Conservation (phyloP, 108 stramenopile species). For the Phaeodactylum tricornutum region DNA sequence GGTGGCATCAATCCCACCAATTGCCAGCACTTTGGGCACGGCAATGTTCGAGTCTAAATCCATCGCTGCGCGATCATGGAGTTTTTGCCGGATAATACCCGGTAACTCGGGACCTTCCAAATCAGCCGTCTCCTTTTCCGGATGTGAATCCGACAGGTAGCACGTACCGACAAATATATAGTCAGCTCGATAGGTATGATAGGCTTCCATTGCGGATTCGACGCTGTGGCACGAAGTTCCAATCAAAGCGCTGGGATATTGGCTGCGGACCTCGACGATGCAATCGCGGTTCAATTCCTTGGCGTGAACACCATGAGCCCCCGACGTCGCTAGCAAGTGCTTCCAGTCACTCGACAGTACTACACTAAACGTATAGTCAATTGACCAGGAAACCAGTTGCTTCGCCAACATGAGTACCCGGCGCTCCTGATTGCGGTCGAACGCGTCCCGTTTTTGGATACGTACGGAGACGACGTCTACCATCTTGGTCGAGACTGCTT, state of each 20-base stretch:
- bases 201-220: conserved; percentile 34
- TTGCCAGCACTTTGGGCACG: conserved; percentile 48
- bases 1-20: conserved; percentile 65
- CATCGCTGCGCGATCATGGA: conserved; percentile 5
- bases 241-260: conserved; percentile 24
- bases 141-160: conserved; percentile 58
- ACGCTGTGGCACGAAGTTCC: conserved; percentile 70
- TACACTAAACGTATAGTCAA: conserved; percentile 15
- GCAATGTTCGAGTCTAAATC: background rate
- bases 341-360: conserved; percentile 58
- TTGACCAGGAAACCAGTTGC: background rate
- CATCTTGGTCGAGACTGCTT: conserved; percentile 23
- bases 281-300: conserved; percentile 48
- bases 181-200: conserved; percentile 25
- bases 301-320: conserved; percentile 62
- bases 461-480: conserved; percentile 50
- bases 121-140: conserved; percentile 46
- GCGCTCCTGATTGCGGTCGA: background rate
- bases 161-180: conserved; percentile 82
- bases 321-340: conserved; percentile 23
- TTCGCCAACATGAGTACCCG: conserved; percentile 7
- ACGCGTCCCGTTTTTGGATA: conserved; percentile 12
- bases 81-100: conserved; percentile 25
- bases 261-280: conserved; percentile 41
- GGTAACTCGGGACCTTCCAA: conserved; percentile 72